Evolutionary conservation across 2,329 filamentous ascomycete species (phyloP), one percentile per base, ranked within the genome.

Genomic region (Colletotrichum abscissum): DNA sequence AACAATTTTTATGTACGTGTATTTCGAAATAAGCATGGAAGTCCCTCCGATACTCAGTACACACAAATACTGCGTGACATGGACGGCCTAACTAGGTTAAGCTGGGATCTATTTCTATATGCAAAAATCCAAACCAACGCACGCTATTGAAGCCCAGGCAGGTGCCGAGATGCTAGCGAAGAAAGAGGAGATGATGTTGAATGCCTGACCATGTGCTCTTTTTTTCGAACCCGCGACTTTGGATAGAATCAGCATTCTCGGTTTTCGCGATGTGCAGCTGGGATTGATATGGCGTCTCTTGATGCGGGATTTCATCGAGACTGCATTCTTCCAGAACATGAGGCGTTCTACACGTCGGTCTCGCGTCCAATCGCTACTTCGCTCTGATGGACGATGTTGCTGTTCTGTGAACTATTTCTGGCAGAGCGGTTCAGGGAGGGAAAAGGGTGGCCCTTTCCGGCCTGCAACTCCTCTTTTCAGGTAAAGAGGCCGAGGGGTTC

Each of bases 131-230:
- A 35, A 26, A 22, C 58, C 58, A 46, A 33, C 62, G 28, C 28
- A 54, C 62, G 9, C 62, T 63, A 63, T 63, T 52, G 62, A n/a
- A 63, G 28, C 42, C 24, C 8, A 38, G 30, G 35, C 24, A n/a
- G 33, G 24, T 30, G 35, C 59, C 33, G 55, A 24, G 38, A 56
- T 26, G 59, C 55, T 62, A 59, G 62, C 62, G n/a, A 63, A 26
- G 60, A 54, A 12, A 28, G 33, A 33, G 59, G 65, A 69, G 58
- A 64, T 59, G 66, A 64, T 28, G 22, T 60, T 49, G 66, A 58
- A 54, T 72, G 57, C 57, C 65, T 69, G 38, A 19, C 24, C 49
- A 28, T 42, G 38, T 33, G 56, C 68, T 33, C 26, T 24, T 49
- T 12, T n/a, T 26, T 8, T n/a, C 42, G 16, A 4, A 4, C 16